phyloP scores from a whole-genome alignment of 2,329 filamentous ascomycete genomes.

The Acrodontium crateriforme region DNA sequence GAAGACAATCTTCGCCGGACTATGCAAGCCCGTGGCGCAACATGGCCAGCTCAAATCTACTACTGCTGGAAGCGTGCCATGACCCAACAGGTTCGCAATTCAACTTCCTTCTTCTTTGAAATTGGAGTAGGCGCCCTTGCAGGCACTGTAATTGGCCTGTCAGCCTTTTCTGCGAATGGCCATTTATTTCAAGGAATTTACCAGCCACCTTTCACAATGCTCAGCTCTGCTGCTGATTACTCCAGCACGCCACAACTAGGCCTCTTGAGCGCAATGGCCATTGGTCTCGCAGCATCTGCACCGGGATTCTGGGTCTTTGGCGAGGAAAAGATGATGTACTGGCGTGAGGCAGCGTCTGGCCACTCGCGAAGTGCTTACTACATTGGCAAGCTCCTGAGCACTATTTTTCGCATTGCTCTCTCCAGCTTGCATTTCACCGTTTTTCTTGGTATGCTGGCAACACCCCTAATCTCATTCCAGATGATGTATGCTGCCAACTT shows the following conservation, averaged over 20 bases:
- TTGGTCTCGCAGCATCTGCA: slow-evolving; percentile 41
- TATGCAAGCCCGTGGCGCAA: slow-evolving; percentile 37
- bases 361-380: slow-evolving; percentile 45
- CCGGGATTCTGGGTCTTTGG: slow-evolving; percentile 45
- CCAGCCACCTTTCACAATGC: slow-evolving; percentile 34
- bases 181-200: slow-evolving; percentile 42
- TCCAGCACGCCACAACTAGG: slow-evolving; percentile 38
- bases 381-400: slow-evolving; percentile 40
- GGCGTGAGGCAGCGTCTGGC: slow-evolving; percentile 42
- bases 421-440: slow-evolving; percentile 43
- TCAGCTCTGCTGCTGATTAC: slow-evolving; percentile 40
- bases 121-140: slow-evolving; percentile 39
- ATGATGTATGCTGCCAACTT: slow-evolving; percentile 38
- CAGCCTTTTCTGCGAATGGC: slow-evolving; percentile 36
- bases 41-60: slow-evolving; percentile 36
- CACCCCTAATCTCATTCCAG: slow-evolving; percentile 37
- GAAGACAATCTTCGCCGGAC: slow-evolving; percentile 30
- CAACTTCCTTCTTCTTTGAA: slow-evolving; percentile 40
- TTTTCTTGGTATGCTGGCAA: slow-evolving; percentile 35
- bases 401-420: slow-evolving; percentile 37
- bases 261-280: slow-evolving; percentile 39
- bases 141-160: slow-evolving; percentile 41
- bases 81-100: slow-evolving; percentile 43
- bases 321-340: slow-evolving; percentile 41
- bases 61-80: slow-evolving; percentile 41